These are phyloP conservation scores for Thraustochytrium striatum DNA, from an alignment of 352 stramenopile species.

Conservation along the genomic window DNA sequence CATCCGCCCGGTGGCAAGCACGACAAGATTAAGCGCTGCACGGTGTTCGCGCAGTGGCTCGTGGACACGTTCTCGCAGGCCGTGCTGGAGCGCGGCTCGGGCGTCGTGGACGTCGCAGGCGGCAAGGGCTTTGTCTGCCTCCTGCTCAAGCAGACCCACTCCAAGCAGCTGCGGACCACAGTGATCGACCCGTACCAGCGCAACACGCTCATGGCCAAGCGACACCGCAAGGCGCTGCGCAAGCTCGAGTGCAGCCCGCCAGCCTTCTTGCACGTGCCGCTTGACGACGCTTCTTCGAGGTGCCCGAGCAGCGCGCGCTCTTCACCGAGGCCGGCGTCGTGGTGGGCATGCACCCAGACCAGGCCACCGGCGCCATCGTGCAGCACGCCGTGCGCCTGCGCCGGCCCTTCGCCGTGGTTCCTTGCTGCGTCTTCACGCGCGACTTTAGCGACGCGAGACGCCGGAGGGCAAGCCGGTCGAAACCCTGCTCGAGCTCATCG, in stretches of 20 bases:
- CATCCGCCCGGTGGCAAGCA: not conserved
- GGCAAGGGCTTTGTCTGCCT: slow-evolving; percentile 66
- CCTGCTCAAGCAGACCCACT: slow-evolving; percentile 61
- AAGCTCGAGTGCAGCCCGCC: slow-evolving; percentile 30
- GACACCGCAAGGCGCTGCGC: not conserved
- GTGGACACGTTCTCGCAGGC: slow-evolving; percentile 65
- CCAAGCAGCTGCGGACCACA: slow-evolving; percentile 65
- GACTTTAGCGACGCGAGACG: slow-evolving; percentile 68
- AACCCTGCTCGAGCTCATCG: slow-evolving; percentile 30
- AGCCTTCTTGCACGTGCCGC: not conserved
- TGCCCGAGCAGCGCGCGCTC: not conserved
- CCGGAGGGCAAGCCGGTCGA: slow-evolving; percentile 14
- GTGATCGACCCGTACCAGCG: slow-evolving; percentile 66
- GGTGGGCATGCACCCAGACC: slow-evolving; percentile 89
- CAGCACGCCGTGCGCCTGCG: slow-evolving; percentile 75
- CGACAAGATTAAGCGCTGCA: not conserved
- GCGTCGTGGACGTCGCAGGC: slow-evolving; percentile 73
- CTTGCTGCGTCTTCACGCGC: slow-evolving; percentile 88
- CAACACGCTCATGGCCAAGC: slow-evolving; percentile 31
- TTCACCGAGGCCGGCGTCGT: slow-evolving; percentile 65
- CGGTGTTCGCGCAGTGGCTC: slow-evolving; percentile 61
- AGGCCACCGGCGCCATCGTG: slow-evolving; percentile 89
- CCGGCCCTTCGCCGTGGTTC: slow-evolving; percentile 90
- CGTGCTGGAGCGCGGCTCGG: slow-evolving; percentile 60
- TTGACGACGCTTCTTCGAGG: slow-evolving; percentile 34